phyloP scores from a whole-genome alignment of 176 grass and related monocot species.

The Oropetium thomaeum region DNA sequence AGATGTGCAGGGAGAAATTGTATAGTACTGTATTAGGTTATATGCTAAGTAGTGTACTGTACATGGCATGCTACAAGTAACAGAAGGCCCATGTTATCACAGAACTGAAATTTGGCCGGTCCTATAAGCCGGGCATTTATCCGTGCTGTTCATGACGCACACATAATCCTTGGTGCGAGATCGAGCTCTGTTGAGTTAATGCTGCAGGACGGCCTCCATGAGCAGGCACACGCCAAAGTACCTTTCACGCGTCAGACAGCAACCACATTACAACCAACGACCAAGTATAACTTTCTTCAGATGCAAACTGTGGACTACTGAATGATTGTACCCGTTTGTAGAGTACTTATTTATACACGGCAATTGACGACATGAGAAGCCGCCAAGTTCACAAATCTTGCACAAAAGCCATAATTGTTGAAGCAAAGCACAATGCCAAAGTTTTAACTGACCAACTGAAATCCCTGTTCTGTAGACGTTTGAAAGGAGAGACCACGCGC shows the following conservation, averaged over 20 bases:
- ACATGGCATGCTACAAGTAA: too few relatives aligned
- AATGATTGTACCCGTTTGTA: neutral
- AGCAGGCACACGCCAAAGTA: constrained; percentile 36
- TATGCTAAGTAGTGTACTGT: too few relatives aligned
- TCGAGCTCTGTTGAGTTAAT: constrained; percentile 31
- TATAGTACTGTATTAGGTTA: neutral
- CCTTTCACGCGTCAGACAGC: constrained; percentile 40
- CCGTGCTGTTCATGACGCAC: constrained; percentile 1
- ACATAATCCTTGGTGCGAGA: constrained; percentile 6
- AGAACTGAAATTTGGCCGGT: neutral
- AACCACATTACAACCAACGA: constrained; percentile 18
- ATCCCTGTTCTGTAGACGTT: neutral
- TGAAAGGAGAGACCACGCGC: neutral
- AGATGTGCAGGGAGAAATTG: neutral
- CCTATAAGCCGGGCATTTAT: neutral
- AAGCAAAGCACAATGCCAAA: neutral
- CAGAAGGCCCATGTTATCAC: neutral
- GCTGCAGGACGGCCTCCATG: constrained; percentile 25
- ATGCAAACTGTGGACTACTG: neutral
- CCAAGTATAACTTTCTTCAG: neutral
- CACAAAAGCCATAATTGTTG: too few relatives aligned
- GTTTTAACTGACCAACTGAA: neutral
- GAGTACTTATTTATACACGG: neutral
- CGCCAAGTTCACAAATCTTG: neutral
- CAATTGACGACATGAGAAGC: neutral